Base-by-base conservation (phyloP, 108 stramenopile genomes). In the Parietichytrium sp. region DNA sequence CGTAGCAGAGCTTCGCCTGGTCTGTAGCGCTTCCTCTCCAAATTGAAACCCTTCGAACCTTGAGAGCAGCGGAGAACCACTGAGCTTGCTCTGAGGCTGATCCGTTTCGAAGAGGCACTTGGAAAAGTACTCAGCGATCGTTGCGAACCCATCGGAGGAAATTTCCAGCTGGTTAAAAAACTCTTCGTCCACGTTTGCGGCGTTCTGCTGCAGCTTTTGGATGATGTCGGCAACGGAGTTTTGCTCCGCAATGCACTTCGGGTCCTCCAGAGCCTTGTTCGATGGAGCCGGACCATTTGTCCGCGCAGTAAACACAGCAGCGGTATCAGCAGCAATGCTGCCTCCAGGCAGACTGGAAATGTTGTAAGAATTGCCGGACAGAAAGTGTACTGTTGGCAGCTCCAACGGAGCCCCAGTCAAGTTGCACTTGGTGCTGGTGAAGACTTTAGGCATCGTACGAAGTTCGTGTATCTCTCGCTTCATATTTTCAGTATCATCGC, bases 101-200 rank as follows among this genome's bases (percentile, higher is more conserved):
- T n/a, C n/a, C n/a, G n/a, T n/a, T n/a, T 72, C 61, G 20, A 72
- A 72, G 10, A 72, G 61, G 45, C 61, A 72, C 61, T 72, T 72
- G 0, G 61, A 72, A 72, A 72, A 72, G 42, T 72, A 72, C 61
- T 72, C 61, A 45, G 61, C 61, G 20, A 72, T 42, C 0, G 61
- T 25, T n/a, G 61, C 36, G 42, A 72, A 72, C n/a, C 61, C 61
- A 25, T 72, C 61, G 8, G 61, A 42, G 10, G 61, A 16, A 20
- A 72, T 72, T 20, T 72, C 61, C 6, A 72, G 61, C 42, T 72
- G 61, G 2, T 72, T 72, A 42, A 72, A 72, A 20, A 72, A 72
- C 61, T 72, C 61, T 27, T 72, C 61, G 42, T 72, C 61, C 15
- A 72, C 61, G 33, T 72, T 33, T 25, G 36, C 61, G 33, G 61